Percentiles rank a stretch among this genome's conserved stretches.
Evolutionary conservation across 768 basidiomycete genomes (phyloP).

Genomic region (Russula abietina): DNA sequence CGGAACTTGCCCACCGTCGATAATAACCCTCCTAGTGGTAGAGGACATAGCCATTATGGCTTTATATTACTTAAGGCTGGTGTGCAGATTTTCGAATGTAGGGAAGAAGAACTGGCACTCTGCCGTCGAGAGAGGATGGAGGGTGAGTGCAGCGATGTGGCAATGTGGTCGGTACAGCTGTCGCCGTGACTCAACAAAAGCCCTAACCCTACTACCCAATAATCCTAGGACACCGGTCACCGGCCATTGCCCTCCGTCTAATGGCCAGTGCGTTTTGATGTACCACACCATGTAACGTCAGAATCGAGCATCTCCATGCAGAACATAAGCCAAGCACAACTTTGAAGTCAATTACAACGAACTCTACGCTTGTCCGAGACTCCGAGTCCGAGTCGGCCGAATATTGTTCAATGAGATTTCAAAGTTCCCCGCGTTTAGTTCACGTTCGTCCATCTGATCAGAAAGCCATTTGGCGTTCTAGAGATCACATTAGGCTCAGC

Average conservation of each 20-base stretch:
- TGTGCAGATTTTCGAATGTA: background rate
- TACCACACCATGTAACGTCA: background rate
- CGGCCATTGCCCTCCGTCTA: too few species aligned
- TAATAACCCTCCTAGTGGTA: conserved; percentile 26
- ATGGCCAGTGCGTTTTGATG: too few species aligned
- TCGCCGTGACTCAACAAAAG: too few species aligned
- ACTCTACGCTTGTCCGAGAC: too few species aligned
- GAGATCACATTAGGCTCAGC: background rate
- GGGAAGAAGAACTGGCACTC: background rate
- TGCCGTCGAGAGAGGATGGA: background rate
- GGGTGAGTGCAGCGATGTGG: too few species aligned
- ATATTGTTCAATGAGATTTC: too few species aligned
- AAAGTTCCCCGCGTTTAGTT: background rate
- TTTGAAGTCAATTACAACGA: background rate
- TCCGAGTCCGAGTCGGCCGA: too few species aligned
- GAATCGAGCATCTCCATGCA: too few species aligned
- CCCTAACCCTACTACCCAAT: too few species aligned
- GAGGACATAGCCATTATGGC: conserved; percentile 26
- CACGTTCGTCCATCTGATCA: background rate
- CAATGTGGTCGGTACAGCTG: too few species aligned
- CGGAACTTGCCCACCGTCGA: conserved; percentile 28
- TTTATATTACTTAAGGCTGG: background rate
- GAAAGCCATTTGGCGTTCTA: background rate
- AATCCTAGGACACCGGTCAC: too few species aligned
- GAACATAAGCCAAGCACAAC: background rate